Evolutionary conservation across 306 rosid genomes (phyloP), one percentile per base, ranked within the genome.

Genomic region (Oemleria cerasiformis): DNA sequence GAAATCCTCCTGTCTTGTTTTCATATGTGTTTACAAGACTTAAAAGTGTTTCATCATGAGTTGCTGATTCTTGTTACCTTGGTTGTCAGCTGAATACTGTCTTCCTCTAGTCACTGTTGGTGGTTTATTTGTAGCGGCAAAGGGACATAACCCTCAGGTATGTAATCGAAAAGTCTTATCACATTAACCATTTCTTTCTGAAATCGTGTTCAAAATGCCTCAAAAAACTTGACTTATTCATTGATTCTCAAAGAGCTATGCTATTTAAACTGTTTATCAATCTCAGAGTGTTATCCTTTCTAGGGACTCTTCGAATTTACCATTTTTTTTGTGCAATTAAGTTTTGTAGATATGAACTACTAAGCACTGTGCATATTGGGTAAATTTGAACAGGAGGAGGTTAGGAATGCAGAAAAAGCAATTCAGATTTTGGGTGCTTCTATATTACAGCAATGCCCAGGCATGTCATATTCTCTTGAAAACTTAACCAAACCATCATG

Each of bases 71-170:
- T 42, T 56, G 59, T 70, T 76, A 56, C 72, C 83, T 76, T 71
- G 61, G 34, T 78, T 78, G 78, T 75, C 90, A 90, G 96, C 88
- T 77, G 97, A 94, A 84, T 89, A 91, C 80, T 94, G 96, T 79
- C 95, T 91, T 80, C 97, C 96, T 41, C 80, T 94, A 67, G 96
- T 94, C 80, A 89, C 97, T 6, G 87, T 89, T 16, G 96, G 98
- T 41, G 97, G 97, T 58, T 80, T 91, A 79, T 91, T 91, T 78
- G 72, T 94, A 42, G 96, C 95, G 74, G 90, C 97, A 62, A 91
- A 87, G 79, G 98, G 95, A 62, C 94, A 94, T 73, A 80, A 89
- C 75, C 98, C 98, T 58, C 78, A 83, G 84, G 97, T 88, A 76
- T 66, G 82, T 78, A 72, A 34, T 50, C 8, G 34, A 11, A 7